Conservation (phyloP, 768 basidiomycete genomes). For the Gloeopeniophorella convolvens region DNA sequence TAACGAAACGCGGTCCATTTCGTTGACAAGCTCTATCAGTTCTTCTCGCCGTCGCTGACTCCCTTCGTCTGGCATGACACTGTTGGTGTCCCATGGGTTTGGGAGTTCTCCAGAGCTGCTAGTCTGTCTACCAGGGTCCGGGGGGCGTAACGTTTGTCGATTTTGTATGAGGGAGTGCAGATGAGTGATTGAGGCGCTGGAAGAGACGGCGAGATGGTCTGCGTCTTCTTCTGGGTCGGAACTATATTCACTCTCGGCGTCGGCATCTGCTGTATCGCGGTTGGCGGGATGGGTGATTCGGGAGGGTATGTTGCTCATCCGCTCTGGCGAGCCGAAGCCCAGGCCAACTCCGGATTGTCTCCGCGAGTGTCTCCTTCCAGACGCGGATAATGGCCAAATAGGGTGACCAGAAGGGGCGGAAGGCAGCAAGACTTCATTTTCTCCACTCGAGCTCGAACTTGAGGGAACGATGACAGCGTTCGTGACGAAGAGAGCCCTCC, state of each 20-base stretch:
- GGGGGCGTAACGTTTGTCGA: neutral
- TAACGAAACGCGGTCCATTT: constrained; percentile 5
- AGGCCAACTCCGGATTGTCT: constrained; percentile 12
- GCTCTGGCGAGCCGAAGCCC: neutral
- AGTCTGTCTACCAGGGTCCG: neutral
- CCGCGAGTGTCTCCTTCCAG: neutral
- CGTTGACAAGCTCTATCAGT: constrained; percentile 15
- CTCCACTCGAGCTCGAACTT: constrained; percentile 17
- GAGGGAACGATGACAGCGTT: constrained; percentile 16
- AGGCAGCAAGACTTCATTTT: neutral
- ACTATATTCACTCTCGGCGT: constrained; percentile 2
- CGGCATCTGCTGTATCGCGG: neutral
- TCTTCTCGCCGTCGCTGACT: constrained; percentile 16
- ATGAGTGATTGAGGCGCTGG: constrained; percentile 6
- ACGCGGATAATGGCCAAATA: neutral
- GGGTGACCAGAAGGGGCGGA: neutral
- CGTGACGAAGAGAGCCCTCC: constrained; percentile 16
- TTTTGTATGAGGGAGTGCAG: constrained; percentile 9
- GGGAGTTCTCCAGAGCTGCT: constrained; percentile 4
- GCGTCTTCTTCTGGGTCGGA: constrained; percentile 4
- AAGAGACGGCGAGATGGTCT: constrained; percentile 1
- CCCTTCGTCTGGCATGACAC: neutral
- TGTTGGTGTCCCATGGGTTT: constrained; percentile 10
- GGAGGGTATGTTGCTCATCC: neutral
- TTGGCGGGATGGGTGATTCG: neutral